phyloP scores from a whole-genome alignment of 495 filamentous ascomycete species.

The Evansstolkia leycettana region DNA sequence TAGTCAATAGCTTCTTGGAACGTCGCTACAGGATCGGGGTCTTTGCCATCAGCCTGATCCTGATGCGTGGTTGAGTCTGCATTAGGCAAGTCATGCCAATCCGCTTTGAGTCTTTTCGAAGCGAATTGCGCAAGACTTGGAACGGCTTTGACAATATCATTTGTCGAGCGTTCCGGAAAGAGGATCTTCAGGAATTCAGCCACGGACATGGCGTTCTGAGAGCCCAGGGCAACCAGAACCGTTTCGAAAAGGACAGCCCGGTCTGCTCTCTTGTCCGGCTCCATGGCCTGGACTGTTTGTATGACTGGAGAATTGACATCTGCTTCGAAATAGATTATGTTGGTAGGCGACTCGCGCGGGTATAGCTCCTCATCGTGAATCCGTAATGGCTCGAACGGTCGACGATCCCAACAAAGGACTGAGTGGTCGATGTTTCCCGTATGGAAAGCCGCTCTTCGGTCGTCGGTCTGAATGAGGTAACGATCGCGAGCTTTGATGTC shows the following conservation, averaged over 20 bases:
- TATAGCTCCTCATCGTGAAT: conserved; percentile 43
- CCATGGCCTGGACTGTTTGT: conserved; percentile 8
- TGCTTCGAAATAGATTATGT: conserved; percentile 27
- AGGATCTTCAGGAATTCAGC: conserved; percentile 13
- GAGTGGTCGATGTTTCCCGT: conserved; percentile 25
- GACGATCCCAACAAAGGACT: conserved; percentile 50
- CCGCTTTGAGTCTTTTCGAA: conserved; percentile 17
- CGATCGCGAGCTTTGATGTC: conserved; percentile 7
- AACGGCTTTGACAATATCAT: conserved; percentile 19
- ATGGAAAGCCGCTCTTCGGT: conserved; percentile 8
- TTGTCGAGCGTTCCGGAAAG: conserved; percentile 14
- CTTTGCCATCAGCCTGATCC: not conserved
- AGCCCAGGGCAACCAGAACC: conserved; percentile 12
- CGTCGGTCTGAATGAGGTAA: conserved; percentile 7
- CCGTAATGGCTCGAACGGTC: conserved; percentile 43
- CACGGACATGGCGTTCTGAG: conserved; percentile 10
- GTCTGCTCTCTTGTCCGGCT: conserved; percentile 1
- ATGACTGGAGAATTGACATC: conserved; percentile 11
- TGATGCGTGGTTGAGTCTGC: conserved; percentile 1
- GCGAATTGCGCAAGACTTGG: conserved; percentile 21
- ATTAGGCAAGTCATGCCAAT: conserved; percentile 12
- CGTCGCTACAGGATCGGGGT: conserved; percentile 9
- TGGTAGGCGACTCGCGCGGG: conserved; percentile 20
- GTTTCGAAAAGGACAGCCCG: conserved; percentile 13
- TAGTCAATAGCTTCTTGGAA: conserved; percentile 28